Conservation (phyloP, 2,329 filamentous ascomycete species). For the Paecilomyces niveus region DNA sequence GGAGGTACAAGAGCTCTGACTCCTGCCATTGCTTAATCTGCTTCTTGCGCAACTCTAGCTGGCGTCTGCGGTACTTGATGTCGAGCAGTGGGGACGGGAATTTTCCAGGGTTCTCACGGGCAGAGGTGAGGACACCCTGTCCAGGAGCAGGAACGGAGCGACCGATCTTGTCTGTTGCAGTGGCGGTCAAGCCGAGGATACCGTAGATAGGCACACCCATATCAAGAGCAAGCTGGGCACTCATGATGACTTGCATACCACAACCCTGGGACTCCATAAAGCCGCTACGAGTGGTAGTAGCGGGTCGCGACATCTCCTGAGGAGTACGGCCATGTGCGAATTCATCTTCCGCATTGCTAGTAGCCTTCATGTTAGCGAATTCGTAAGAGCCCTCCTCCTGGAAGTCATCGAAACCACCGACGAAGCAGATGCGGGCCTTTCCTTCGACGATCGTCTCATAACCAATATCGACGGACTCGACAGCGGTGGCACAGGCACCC, state of each 20-base stretch:
- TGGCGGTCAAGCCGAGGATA: constrained; percentile 86
- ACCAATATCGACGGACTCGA: constrained; percentile 95
- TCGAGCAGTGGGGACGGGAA: constrained; percentile 94
- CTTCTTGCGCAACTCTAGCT: constrained; percentile 87
- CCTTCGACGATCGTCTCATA: constrained; percentile 98
- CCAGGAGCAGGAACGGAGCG: constrained; percentile 94
- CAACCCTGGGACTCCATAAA: constrained; percentile 99
- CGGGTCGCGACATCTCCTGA: constrained; percentile 94
- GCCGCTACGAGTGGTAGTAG: constrained; percentile 90
- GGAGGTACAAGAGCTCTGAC: constrained; percentile 83
- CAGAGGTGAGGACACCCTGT: constrained; percentile 92
- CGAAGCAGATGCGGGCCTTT: constrained; percentile 94
- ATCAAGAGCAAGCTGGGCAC: constrained; percentile 85
- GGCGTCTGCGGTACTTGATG: constrained; percentile 93
- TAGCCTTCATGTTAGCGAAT: constrained; percentile 99
- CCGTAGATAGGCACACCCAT: constrained; percentile 99
- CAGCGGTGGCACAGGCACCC: constrained; percentile 91
- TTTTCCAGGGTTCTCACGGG: constrained; percentile 81
- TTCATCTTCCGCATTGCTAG: constrained; percentile 95
- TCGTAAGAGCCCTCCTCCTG: constrained; percentile 98
- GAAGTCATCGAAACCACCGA: constrained; percentile 98
- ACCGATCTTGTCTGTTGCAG: constrained; percentile 97
- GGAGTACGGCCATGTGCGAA: constrained; percentile 92
- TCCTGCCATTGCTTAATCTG: constrained; percentile 97
- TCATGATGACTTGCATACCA: constrained; percentile 98